A percentile compares a stretch with the other conserved stretches of the same genome.
phyloP scores from a whole-genome alignment of 192 early-diverging fungal species.

The Backusella parvicylindrica region DNA sequence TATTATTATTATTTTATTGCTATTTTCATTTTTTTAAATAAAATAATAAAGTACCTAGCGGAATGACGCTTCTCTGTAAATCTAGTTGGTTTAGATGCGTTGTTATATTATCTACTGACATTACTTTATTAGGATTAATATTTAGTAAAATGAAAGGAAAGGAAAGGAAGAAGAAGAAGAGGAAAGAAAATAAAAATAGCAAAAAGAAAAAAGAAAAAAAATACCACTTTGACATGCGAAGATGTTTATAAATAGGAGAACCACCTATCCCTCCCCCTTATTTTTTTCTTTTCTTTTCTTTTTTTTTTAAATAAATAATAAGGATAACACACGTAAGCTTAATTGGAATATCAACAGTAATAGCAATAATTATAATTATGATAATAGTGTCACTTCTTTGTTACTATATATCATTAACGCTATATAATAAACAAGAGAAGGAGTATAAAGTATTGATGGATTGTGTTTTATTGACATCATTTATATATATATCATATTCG shows the following conservation, averaged over 20 bases:
- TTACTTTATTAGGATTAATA: not conserved
- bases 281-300: not conserved
- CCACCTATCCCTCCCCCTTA: not conserved
- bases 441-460: not conserved
- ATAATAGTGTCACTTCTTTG: not conserved
- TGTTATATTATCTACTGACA: not conserved
- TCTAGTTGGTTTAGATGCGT: not conserved
- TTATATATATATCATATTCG: not conserved
- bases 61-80: not conserved
- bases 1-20: too few species aligned
- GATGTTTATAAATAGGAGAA: not conserved
- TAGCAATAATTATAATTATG: not conserved
- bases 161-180: not conserved
- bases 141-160: not conserved
- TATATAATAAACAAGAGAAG: not conserved
- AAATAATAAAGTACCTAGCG: not conserved
- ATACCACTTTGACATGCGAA: not conserved
- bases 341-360: too few species aligned
- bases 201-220: conserved; percentile 3
- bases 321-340: not conserved
- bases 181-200: conserved; percentile 1
- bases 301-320: not conserved
- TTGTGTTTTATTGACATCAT: not conserved
- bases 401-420: not conserved
- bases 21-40: not conserved